Evolutionary conservation across 306 rosid genomes (phyloP).

Genomic region (Cucumis cinereus): DNA sequence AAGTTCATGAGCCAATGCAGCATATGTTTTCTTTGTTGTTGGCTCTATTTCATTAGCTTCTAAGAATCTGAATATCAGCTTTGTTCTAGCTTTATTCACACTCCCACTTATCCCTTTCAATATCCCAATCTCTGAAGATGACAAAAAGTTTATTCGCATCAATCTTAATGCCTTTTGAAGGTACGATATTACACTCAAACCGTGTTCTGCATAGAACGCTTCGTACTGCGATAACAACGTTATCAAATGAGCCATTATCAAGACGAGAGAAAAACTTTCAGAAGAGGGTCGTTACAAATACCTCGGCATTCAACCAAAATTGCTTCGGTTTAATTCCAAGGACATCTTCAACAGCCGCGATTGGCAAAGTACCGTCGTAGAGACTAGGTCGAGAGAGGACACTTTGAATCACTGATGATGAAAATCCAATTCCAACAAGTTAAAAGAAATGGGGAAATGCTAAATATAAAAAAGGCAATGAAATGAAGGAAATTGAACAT

Average conservation of each 20-base stretch:
- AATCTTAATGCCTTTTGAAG: slow-evolving; percentile 14
- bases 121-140: slow-evolving; percentile 67
- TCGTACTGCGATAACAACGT: slow-evolving; percentile 32
- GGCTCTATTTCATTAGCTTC: slow-evolving; percentile 34
- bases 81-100: slow-evolving; percentile 28
- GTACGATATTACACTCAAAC: slow-evolving; percentile 16
- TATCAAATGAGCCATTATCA: background rate
- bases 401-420: slow-evolving; percentile 43
- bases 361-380: slow-evolving; percentile 31
- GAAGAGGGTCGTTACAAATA: slow-evolving; percentile 1
- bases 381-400: slow-evolving; percentile 34
- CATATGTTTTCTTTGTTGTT: slow-evolving; percentile 32
- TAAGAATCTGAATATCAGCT: slow-evolving; percentile 54
- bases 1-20: slow-evolving; percentile 39
- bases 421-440: slow-evolving; percentile 1
- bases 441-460: too few relatives aligned
- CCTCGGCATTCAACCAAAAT: slow-evolving; percentile 76
- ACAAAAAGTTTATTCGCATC: slow-evolving; percentile 27
- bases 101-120: slow-evolving; percentile 38
- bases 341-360: slow-evolving; percentile 32
- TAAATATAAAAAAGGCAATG: too few relatives aligned
- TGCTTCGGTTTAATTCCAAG: slow-evolving; percentile 3
- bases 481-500: slow-evolving; percentile 10
- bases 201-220: slow-evolving; percentile 35
- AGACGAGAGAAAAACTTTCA: background rate